Conservation (phyloP, 108 stramenopile genomes). For the Skeletonema marinoi region DNA sequence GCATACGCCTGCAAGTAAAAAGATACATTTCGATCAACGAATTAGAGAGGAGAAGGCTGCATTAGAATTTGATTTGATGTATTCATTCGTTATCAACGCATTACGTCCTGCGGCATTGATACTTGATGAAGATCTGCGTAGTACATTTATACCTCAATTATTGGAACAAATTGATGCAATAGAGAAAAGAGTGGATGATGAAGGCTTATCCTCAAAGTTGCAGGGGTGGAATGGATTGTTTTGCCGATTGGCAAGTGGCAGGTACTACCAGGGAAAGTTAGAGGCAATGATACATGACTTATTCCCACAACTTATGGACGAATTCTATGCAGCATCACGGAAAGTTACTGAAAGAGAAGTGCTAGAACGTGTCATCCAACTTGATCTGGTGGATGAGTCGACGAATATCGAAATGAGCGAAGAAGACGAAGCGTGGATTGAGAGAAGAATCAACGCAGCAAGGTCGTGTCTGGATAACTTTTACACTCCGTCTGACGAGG, state of each 20-base stretch:
- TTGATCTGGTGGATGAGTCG: constrained; percentile 12
- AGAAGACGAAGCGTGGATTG: background rate
- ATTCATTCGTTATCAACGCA: constrained; percentile 10
- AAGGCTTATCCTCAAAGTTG: background rate
- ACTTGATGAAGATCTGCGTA: constrained; percentile 14
- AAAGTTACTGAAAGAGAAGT: constrained; percentile 22
- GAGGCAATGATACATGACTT: constrained; percentile 8
- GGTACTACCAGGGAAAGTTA: constrained; percentile 24
- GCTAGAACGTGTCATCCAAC: constrained; percentile 15
- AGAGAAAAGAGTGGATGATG: background rate
- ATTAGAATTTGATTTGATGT: constrained; percentile 28
- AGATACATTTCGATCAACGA: constrained; percentile 24
- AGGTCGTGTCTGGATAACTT: constrained; percentile 19
- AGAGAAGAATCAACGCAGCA: constrained; percentile 25
- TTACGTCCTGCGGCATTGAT: constrained; percentile 22
- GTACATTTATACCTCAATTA: constrained; percentile 10
- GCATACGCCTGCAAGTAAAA: constrained; percentile 2
- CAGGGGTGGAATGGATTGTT: background rate
- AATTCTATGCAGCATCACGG: constrained; percentile 15
- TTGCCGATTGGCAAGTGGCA: constrained; percentile 16
- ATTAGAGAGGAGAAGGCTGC: constrained; percentile 24
- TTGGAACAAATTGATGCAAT: constrained; percentile 10
- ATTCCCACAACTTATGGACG: constrained; percentile 17
- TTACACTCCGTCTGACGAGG: constrained; percentile 2
- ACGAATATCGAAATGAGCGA: background rate